These are phyloP conservation scores for Penicillium simplicissimum DNA, from an alignment of 495 filamentous ascomycete species.

Conservation along the genomic window DNA sequence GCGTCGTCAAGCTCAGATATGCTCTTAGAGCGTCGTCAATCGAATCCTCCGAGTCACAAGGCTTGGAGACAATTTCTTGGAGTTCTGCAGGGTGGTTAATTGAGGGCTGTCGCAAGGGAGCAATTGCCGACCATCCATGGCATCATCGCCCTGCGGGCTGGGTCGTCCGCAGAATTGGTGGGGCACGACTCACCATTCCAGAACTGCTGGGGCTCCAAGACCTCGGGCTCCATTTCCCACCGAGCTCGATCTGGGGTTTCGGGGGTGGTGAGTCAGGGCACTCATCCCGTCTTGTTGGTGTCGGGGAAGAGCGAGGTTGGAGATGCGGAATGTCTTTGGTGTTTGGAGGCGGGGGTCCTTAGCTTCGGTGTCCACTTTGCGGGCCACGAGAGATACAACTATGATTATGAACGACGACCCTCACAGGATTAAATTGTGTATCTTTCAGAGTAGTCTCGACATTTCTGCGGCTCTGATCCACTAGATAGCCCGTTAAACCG, in stretches of 20 bases:
- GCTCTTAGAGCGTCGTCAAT: constrained; percentile 87
- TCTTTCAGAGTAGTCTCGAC: no score
- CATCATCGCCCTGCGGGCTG: background rate
- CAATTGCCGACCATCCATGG: background rate
- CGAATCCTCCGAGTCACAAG: constrained; percentile 70
- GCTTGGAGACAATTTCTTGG: constrained; percentile 71
- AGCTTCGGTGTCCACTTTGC: constrained; percentile 11
- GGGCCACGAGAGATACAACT: background rate
- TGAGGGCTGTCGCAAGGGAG: constrained; percentile 9
- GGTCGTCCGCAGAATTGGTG: background rate
- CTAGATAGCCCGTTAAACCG: no score
- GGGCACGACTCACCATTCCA: constrained; percentile 71
- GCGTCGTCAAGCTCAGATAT: constrained; percentile 77
- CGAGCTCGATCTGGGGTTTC: constrained; percentile 41
- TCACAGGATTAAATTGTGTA: no score
- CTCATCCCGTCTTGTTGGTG: constrained; percentile 44
- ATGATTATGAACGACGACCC: background rate
- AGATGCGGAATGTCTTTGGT: constrained; percentile 27
- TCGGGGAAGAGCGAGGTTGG: constrained; percentile 19
- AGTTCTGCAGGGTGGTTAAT: constrained; percentile 59
- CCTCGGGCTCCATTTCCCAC: constrained; percentile 58
- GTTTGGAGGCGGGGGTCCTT: constrained; percentile 26
- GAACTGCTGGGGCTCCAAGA: constrained; percentile 84
- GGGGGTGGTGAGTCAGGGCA: constrained; percentile 36
- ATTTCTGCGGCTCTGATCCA: no score